Conservation (phyloP, 1,284 basidiomycete genomes). For the Rhodofomes roseus region DNA sequence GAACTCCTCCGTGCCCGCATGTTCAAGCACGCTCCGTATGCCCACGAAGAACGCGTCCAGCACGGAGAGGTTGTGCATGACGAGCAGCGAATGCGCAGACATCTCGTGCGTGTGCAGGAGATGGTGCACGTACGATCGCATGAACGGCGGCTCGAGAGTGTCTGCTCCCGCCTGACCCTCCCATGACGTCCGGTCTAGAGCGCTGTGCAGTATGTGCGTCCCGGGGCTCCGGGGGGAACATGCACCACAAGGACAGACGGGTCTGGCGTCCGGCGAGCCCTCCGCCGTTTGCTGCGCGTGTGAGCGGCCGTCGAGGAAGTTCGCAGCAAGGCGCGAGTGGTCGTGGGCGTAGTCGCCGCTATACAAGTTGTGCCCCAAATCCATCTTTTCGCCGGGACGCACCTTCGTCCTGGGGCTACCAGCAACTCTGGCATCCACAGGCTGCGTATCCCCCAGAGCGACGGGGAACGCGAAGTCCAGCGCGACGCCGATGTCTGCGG, state of each 20-base stretch:
- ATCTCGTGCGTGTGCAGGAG: conserved; percentile 84
- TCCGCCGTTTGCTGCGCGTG: conserved; percentile 5
- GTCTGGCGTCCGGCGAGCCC: background rate
- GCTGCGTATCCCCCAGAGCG: conserved; percentile 8
- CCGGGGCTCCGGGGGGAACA: conserved; percentile 53
- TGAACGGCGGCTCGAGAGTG: conserved; percentile 37
- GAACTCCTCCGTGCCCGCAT: conserved; percentile 30
- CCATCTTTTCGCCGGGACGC: conserved; percentile 27
- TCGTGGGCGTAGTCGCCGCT: conserved; percentile 52
- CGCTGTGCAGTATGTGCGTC: conserved; percentile 44
- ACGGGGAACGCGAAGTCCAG: conserved; percentile 75
- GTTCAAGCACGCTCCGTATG: conserved; percentile 42
- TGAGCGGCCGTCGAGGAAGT: conserved; percentile 30
- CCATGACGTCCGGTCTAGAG: conserved; percentile 32
- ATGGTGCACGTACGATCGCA: conserved; percentile 78
- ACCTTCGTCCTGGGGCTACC: conserved; percentile 7
- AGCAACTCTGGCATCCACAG: background rate
- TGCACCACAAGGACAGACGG: conserved; percentile 53
- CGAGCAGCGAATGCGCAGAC: conserved; percentile 71
- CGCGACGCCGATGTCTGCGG: conserved; percentile 65
- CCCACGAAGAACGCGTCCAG: conserved; percentile 61
- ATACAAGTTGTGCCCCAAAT: conserved; percentile 74
- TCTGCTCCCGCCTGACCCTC: conserved; percentile 13
- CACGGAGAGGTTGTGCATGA: conserved; percentile 69
- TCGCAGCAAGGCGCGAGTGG: conserved; percentile 49